phyloP scores from a whole-genome alignment of 116 monocot genomes.

The Thalassia testudinum region DNA sequence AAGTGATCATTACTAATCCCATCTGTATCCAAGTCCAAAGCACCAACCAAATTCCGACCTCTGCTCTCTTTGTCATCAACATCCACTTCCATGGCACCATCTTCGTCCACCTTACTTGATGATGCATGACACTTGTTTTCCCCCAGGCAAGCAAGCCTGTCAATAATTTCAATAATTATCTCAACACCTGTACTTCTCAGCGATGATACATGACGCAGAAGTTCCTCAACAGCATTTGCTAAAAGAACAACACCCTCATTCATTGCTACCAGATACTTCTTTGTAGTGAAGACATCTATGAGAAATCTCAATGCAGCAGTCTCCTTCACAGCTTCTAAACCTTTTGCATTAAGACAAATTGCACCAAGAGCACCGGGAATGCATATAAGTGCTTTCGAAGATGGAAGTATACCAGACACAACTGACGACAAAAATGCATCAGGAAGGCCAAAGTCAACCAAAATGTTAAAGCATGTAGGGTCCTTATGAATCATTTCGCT shows the following conservation, averaged over 20 bases:
- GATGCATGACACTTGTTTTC: constrained; percentile 30
- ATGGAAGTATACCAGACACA: constrained; percentile 60
- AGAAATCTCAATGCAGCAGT: constrained; percentile 64
- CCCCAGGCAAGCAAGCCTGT: constrained; percentile 46
- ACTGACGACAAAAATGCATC: constrained; percentile 89
- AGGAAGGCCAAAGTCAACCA: constrained; percentile 77
- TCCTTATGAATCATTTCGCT: constrained; percentile 99
- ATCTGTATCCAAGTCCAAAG: constrained; percentile 50
- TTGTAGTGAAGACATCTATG: constrained; percentile 68
- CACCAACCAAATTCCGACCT: constrained; percentile 60
- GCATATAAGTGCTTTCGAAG: constrained; percentile 86
- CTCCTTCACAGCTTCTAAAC: constrained; percentile 79
- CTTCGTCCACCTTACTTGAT: constrained; percentile 28
- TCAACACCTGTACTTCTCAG: constrained; percentile 78
- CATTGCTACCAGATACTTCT: constrained; percentile 92
- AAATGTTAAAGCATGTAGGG: constrained; percentile 66
- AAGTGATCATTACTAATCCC: constrained; percentile 75
- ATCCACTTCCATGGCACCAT: constrained; percentile 82
- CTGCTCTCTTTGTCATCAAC: constrained; percentile 45
- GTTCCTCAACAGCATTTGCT: constrained; percentile 95
- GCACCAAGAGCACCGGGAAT: constrained; percentile 97
- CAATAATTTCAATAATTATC: constrained; percentile 83
- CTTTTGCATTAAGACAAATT: constrained; percentile 87
- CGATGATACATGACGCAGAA: constrained; percentile 91
- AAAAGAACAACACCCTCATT: constrained; percentile 97